Conservation (phyloP, 129 eudicot species). For the Helichrysum umbraculigerum region DNA sequence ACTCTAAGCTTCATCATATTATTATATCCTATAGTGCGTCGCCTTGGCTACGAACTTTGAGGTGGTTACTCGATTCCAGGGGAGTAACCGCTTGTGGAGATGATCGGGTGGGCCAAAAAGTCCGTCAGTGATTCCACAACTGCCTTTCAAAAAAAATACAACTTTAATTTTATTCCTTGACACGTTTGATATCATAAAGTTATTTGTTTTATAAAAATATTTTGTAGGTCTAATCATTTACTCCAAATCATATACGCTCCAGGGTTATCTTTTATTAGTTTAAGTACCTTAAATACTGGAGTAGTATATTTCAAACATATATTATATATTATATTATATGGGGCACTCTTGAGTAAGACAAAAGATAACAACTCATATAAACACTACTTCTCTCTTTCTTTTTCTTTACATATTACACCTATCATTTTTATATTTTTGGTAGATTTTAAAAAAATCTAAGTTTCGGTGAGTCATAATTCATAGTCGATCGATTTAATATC, state of each 20-base stretch:
- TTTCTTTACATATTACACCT: not conserved
- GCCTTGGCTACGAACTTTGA: too few relatives aligned
- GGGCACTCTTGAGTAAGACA: conserved; percentile 41
- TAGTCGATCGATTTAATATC: not conserved
- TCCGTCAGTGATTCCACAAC: too few relatives aligned
- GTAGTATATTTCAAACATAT: not conserved
- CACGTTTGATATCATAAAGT: not conserved
- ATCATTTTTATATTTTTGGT: not conserved
- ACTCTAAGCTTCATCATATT: too few relatives aligned
- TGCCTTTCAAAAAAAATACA: too few relatives aligned
- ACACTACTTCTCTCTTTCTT: conserved; percentile 26
- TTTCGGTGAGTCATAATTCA: not conserved
- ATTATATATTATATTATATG: conserved; percentile 27
- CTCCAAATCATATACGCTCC: not conserved
- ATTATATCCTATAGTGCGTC: too few relatives aligned
- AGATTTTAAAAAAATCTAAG: not conserved
- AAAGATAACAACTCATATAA: conserved; percentile 39
- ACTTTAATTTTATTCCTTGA: not conserved
- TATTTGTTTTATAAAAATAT: not conserved
- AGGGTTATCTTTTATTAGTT: conserved; percentile 26
- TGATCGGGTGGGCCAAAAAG: too few relatives aligned
- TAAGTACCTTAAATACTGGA: not conserved
- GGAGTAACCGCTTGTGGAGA: too few relatives aligned
- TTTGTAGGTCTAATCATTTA: not conserved
- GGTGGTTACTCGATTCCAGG: too few relatives aligned